A percentile compares a stretch with the other conserved stretches of the same genome.
Conservation (phyloP, 2,329 filamentous ascomycete genomes). For the Diaporthe vexans region DNA sequence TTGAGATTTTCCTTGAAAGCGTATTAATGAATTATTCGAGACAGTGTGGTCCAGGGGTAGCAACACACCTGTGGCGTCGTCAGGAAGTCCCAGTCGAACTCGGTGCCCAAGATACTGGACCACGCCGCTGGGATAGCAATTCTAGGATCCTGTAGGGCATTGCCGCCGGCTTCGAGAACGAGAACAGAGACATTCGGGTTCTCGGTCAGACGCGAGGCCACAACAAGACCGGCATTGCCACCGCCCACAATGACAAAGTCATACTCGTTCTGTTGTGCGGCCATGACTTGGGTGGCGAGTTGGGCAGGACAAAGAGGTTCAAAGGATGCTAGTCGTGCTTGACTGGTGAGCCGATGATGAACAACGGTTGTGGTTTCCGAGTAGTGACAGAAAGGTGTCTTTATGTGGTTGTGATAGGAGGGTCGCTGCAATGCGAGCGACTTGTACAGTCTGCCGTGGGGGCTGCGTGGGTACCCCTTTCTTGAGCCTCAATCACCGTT, state of each 20-base stretch:
- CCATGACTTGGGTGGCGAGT: neutral
- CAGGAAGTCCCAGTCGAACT: conserved; percentile 17
- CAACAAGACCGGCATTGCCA: conserved; percentile 22
- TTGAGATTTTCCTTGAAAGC: neutral
- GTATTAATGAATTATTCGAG: neutral
- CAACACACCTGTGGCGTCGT: conserved; percentile 4
- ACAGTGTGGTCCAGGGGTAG: too few relatives aligned
- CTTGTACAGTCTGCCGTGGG: too few relatives aligned
- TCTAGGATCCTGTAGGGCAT: conserved; percentile 11
- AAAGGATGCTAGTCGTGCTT: too few relatives aligned
- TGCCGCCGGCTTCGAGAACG: conserved; percentile 18
- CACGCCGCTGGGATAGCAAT: conserved; percentile 12
- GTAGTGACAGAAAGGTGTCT: too few relatives aligned
- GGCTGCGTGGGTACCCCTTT: too few relatives aligned
- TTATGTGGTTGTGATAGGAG: too few relatives aligned
- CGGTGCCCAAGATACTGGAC: conserved; percentile 26
- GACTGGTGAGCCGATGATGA: too few relatives aligned
- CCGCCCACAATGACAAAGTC: conserved; percentile 17
- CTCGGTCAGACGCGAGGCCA: conserved; percentile 28
- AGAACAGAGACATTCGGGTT: conserved; percentile 14
- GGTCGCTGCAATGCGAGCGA: too few relatives aligned
- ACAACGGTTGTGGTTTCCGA: too few relatives aligned
- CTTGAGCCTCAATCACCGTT: too few relatives aligned
- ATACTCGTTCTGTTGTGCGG: neutral
- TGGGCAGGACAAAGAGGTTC: too few relatives aligned